Evolutionary conservation across 2,329 filamentous ascomycete species (phyloP), one percentile per base, ranked within the genome.

Genomic region (Talaromyces atroroseus): DNA sequence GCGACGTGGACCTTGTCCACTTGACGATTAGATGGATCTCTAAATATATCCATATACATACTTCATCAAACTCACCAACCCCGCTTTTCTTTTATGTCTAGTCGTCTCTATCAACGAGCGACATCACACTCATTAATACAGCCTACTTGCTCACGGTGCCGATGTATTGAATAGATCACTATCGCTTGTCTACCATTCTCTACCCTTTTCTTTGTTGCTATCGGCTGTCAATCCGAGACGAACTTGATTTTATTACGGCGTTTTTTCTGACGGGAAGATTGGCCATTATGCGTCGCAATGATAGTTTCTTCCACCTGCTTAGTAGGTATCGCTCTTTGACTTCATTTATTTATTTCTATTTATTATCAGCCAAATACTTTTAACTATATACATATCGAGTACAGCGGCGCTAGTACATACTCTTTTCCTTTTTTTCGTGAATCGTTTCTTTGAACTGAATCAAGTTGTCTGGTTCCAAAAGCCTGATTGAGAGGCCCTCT

Each of bases 361-460:
- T 14, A 8, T 16, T 42, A 42, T 20, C 16, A 44, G 38, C 38
- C n/a, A 16, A 42, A 18, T 21, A 44, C 20, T 12, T 20, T 42
- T 42, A 42, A 42, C 20, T 44, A 44, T 20, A 29, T 36, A 36
- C 12, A 44, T 23, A 44, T 23, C 50, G 20, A 23, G 51, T 47
- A 53, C 51, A 53, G 51, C 51, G 34, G 51, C 20, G 51, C 51
- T 53, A 42, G 5, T 38, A 53, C 51, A 38, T n/a, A 20, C n/a
- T 12, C 2, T 21, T 47, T 38, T 16, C n/a, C 14, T 5, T 45
- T 26, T 6, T 36, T 26, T 20, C 20, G 24, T 45, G 8, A 8
- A 52, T 44, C 6, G n/a, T 18, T 40, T 40, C n/a, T 40, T 40
- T 34, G 7, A 29, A 29, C 3, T 34, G 32, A 18, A 40, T 7